These are phyloP conservation scores for Pseudozyma tsukubaensis DNA, from an alignment of 1,284 basidiomycete genomes.

Conservation along the genomic window DNA sequence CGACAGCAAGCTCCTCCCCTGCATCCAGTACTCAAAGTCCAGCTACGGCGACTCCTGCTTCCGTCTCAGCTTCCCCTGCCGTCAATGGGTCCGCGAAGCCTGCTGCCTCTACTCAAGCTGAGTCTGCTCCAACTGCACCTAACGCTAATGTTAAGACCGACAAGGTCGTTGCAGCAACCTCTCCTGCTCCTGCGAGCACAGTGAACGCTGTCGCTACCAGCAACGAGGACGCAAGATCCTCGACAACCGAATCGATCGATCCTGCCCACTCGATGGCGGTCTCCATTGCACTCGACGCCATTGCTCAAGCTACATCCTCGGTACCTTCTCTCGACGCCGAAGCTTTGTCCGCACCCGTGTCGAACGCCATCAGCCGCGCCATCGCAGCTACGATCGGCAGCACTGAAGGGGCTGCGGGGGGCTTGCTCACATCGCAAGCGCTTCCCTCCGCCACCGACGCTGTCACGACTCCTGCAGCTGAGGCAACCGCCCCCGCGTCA, in stretches of 20 bases:
- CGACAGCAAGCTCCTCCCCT: not conserved
- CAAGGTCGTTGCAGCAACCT: too few species aligned
- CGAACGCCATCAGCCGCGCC: constrained; percentile 35
- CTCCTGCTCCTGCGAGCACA: too few species aligned
- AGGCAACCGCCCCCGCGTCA: not conserved
- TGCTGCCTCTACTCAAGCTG: not conserved
- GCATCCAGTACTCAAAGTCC: constrained; percentile 1
- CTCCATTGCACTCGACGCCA: constrained; percentile 32
- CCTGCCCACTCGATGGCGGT: constrained; percentile 29
- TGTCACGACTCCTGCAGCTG: not conserved
- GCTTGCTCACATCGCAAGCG: constrained; percentile 7
- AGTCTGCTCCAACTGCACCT: not conserved
- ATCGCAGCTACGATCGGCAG: constrained; percentile 38
- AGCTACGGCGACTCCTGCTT: not conserved
- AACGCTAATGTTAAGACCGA: constrained; percentile 18
- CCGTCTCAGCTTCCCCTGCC: constrained; percentile 3
- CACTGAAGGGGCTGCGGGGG: constrained; percentile 7
- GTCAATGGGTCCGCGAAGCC: not conserved
- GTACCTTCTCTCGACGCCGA: constrained; percentile 17
- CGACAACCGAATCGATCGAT: constrained; percentile 1
- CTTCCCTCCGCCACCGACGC: not conserved
- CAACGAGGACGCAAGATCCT: not conserved
- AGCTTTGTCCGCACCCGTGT: constrained; percentile 23
- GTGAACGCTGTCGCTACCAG: not conserved
- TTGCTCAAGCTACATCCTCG: constrained; percentile 21